Evolutionary conservation across 179 eudicot genomes (phyloP).

Genomic region (Silene noctiflora): DNA sequence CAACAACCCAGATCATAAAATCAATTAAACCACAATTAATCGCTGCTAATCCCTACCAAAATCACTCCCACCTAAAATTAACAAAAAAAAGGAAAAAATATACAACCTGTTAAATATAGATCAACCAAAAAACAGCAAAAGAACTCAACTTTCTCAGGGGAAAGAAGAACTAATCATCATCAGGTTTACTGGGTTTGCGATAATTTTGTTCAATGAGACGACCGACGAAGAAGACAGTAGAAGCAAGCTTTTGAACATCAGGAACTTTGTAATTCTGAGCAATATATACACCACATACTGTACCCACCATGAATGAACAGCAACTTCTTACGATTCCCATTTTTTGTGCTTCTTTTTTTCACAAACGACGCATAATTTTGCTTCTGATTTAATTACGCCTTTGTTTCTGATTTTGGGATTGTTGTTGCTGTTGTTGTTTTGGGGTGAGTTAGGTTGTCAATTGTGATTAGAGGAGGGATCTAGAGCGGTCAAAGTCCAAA

Average conservation of each 20-base stretch:
- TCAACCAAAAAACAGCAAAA: neutral
- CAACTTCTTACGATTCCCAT: conserved; percentile 61
- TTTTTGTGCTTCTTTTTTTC: neutral
- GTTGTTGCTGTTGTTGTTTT: neutral
- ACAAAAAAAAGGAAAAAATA: no score
- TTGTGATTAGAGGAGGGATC: neutral
- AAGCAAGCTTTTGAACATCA: conserved; percentile 53
- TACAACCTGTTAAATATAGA: neutral
- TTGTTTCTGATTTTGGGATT: neutral
- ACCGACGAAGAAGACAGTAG: conserved; percentile 43
- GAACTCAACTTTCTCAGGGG: neutral
- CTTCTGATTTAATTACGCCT: no score
- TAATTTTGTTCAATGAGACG: conserved; percentile 58
- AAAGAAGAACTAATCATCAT: conserved; percentile 29
- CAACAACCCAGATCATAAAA: conserved; percentile 15
- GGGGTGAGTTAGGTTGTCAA: neutral
- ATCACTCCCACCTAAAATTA: conserved; percentile 8
- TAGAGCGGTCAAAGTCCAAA: neutral
- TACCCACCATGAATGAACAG: conserved; percentile 56
- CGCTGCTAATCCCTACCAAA: neutral
- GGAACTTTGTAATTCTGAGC: conserved; percentile 85
- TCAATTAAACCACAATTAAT: conserved; percentile 1
- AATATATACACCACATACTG: conserved; percentile 55
- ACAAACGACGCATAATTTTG: neutral
- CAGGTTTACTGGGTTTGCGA: conserved; percentile 56